Percentiles rank a stretch among this genome's conserved stretches.
Evolutionary conservation across 257 asterid species (phyloP).

Genomic region (Fraxinus pennsylvanica): DNA sequence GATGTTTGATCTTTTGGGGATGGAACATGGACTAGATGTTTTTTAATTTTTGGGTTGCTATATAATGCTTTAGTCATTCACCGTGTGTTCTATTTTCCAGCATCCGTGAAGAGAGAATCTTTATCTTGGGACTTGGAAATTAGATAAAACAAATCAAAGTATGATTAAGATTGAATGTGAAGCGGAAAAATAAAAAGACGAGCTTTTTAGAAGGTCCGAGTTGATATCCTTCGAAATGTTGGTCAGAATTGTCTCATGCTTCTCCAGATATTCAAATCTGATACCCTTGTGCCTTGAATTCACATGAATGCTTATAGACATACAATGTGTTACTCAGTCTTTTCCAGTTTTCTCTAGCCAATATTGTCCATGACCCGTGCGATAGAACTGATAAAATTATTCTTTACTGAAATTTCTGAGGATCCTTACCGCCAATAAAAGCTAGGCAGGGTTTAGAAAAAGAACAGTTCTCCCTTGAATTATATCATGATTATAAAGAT

Average conservation of each 20-base stretch:
- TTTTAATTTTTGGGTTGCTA: background rate
- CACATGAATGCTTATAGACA: background rate
- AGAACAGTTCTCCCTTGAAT: background rate
- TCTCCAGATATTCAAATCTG: background rate
- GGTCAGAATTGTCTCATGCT: background rate
- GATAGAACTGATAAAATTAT: background rate
- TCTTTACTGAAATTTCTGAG: background rate
- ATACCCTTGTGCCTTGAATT: background rate
- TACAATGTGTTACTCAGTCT: background rate
- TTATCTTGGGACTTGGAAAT: background rate
- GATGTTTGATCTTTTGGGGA: background rate
- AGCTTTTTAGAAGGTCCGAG: background rate
- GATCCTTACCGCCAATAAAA: background rate
- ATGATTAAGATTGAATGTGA: background rate
- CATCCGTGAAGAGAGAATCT: background rate
- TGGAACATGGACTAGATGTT: background rate
- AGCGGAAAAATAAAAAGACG: background rate
- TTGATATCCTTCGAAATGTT: background rate
- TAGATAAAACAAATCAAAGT: background rate
- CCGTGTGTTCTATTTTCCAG: background rate
- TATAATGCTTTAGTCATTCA: background rate
- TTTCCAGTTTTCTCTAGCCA: background rate
- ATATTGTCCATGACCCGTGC: background rate
- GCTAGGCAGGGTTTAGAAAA: background rate
- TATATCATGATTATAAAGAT: background rate